Evolutionary conservation across 805 yeast genomes (phyloP), one percentile per base, ranked within the genome.

Genomic region (Candida alai): DNA sequence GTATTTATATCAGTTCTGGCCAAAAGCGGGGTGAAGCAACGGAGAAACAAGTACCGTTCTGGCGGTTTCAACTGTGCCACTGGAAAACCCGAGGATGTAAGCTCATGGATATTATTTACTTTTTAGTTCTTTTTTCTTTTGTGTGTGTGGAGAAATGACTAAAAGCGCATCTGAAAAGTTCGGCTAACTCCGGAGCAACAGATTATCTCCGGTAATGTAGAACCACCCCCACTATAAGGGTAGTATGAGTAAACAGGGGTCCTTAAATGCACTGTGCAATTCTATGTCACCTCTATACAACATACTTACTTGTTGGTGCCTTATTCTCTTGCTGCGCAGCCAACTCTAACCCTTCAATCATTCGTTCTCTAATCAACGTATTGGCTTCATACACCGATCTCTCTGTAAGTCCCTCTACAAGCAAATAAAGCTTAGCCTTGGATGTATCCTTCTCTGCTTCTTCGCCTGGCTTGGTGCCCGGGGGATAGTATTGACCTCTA

Each of bases 341-440:
- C 31, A 63, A 60, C 40, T 70, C 73, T 14, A 80, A 56, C 2
- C 82, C 87, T 39, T 70, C 76, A 5, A 76, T 61, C 48, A 80
- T 74, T 26, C 67, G 61, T 24, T 68, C 70, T 33, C 78, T 73
- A 22, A 84, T 62, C 40, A 78, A 48, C 14, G 65, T 69, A 36
- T 80, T 78, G 1, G 89, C 87, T 27, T 70, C 64, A 24, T 62
- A 54, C 2, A 87, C 82, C 5, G 78, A 67, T 11, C 60, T 55
- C 34, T 79, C 82, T 5, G 74, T 74, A 11, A 70, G 71, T 2
- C 90, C 88, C 54, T 90, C 97, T 20, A 90, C 76, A 15, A 84
- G 64, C 12, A 90, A 59, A 44, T 83, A 84, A 36, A 90, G 62
- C 56, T 86, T 88, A 23, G 81, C 87, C 11, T 78, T 81, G 3